Conservation (phyloP, 148 eudicot genomes). For the Rhododendron henanense region DNA sequence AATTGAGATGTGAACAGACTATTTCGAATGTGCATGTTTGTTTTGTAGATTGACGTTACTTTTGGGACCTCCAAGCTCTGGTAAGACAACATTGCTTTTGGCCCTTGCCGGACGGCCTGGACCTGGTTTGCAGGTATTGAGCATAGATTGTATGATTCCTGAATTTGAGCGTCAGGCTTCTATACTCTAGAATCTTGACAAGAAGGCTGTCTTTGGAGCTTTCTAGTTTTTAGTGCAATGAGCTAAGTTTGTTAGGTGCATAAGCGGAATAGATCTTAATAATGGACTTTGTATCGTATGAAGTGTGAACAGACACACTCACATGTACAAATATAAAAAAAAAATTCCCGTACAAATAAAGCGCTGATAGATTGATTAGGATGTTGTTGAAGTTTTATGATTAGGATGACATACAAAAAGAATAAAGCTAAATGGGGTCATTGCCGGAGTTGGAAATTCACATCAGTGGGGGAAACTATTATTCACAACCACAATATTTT, state of each 20-base stretch:
- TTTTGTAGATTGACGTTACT: constrained; percentile 72
- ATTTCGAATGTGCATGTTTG: background rate
- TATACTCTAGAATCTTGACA: background rate
- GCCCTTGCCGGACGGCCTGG: constrained; percentile 90
- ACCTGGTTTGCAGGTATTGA: constrained; percentile 53
- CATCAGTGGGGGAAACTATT: background rate
- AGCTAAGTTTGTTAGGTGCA: background rate
- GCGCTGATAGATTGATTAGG: background rate
- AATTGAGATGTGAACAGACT: background rate
- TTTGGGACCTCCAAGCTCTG: constrained; percentile 96
- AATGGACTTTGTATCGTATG: background rate
- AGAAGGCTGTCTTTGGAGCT: background rate
- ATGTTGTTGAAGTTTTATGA: background rate
- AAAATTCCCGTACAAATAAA: background rate
- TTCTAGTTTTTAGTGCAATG: background rate
- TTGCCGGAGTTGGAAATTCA: background rate
- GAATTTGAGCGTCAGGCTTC: background rate
- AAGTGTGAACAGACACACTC: background rate
- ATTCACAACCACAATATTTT: background rate
- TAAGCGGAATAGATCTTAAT: background rate
- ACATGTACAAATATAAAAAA: background rate
- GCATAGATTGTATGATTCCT: background rate
- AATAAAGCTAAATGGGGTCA: background rate
- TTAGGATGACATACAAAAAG: background rate
- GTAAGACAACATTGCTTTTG: constrained; percentile 86